These are phyloP conservation scores for Candida nonsorbophila DNA, from an alignment of 805 yeast genomes.

Conservation along the genomic window DNA sequence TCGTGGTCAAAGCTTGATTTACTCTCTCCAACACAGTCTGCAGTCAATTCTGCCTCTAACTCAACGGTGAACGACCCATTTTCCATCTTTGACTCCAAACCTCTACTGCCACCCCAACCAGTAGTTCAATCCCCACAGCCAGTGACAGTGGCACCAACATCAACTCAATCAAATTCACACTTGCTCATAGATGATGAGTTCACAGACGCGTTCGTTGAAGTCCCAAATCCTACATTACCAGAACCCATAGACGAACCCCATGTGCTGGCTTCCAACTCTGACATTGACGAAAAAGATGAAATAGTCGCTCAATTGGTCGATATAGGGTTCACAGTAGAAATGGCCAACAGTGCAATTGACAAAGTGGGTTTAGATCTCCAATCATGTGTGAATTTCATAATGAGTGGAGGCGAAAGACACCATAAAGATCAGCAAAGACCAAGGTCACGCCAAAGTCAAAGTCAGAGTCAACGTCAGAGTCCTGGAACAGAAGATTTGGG, in stretches of 20 bases:
- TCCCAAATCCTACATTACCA: not conserved
- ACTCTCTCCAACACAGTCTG: too few species aligned
- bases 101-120: not conserved
- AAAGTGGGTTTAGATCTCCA: conserved; percentile 57
- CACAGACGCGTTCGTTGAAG: conserved; percentile 28
- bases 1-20: too few species aligned
- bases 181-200: conserved; percentile 38
- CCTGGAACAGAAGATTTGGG: conserved; percentile 15
- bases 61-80: conserved; percentile 16
- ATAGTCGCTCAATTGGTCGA: conserved; percentile 67
- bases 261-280: conserved; percentile 1
- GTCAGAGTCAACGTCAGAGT: conserved; percentile 7
- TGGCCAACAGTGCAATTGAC: conserved; percentile 55
- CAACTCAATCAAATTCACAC: conserved; percentile 2
- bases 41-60: conserved; percentile 1
- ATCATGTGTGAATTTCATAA: conserved; percentile 60
- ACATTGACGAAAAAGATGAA: conserved; percentile 30
- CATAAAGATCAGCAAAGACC: conserved; percentile 2
- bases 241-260: conserved; percentile 3
- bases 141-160: conserved; percentile 1
- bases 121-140: too few species aligned
- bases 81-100: conserved; percentile 14
- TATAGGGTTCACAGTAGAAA: conserved; percentile 69
- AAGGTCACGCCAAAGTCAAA: not conserved
- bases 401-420: conserved; percentile 31